Evolutionary conservation across 106 monocot species (phyloP), one percentile per base, ranked within the genome.

Genomic region (Allium cepa): DNA sequence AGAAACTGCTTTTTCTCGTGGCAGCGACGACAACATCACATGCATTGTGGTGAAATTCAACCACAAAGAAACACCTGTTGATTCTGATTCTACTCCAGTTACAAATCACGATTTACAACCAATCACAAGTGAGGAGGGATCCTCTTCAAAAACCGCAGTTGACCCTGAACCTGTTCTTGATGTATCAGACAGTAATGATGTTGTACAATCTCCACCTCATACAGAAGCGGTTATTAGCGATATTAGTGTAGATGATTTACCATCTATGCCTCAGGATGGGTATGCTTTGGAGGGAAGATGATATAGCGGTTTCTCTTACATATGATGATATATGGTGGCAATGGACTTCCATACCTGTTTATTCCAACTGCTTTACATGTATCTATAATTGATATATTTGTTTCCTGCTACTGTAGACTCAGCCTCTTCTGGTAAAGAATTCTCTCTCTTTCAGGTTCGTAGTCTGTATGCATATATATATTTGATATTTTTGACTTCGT

Each of bases 1-100:
- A 15, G 87, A 88, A 62, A 78, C 77, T 3, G 94, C 94, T 27
- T 88, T 77, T 53, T 77, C 88, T 17, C 81, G 83, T 14, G 85
- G 87, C 58, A 95, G 91, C 58, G 77, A 76, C 10, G 94, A 95
- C 70, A 95, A 95, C 64, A 85, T 95, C 63, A 95, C 94, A 26
- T 91, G 88, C 77, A 86, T 95, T 15, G 94, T 95, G 8, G 87
- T 95, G 22, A 80, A 85, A 73, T 95, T 95, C 72, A 75, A 85
- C 87, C 85, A 95, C 67, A 62, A 75, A 14, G 61, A 68, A 27
- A 68, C 66, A 56, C 78, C 62, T 12, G 10, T 8, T 9, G 9
- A 8, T 65, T 22, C 49, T 3, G 50, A 9, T 18, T 64, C 13
- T 3, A 15, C 65, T 65, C 13, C 9, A 17, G 49, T 18, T 50